Evolutionary conservation across 1,284 basidiomycete species (phyloP), one percentile per base, ranked within the genome.

Genomic region (Ceratobasidium sp.): DNA sequence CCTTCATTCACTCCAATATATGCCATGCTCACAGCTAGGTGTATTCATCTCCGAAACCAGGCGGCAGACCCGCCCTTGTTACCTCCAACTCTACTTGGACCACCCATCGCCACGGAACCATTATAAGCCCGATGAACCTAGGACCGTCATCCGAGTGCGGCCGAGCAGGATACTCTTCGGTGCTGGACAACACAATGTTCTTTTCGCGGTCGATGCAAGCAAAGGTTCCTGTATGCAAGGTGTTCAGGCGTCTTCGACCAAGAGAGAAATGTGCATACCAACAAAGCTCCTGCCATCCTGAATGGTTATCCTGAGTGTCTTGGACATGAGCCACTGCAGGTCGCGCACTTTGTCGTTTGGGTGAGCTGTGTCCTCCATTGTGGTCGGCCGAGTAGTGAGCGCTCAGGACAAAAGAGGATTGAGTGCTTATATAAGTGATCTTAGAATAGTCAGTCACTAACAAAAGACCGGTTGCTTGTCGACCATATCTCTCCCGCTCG

Each of bases 191-290:
- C 8, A 78, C 71, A 9, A 78, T 74, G 54, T 78, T 78, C 69
- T 75, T 76, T 63, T 77, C 64, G 29, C 76, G 74, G 62, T 78
- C 77, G 19, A 78, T 71, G 66, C 77, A 78, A n/a, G 76, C 75
- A 37, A 78, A 77, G 16, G 72, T 74, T 31, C 65, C 65, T 68
- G 34, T 9, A 22, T 39, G 24, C 65, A n/a, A 24, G 22, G 41
- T 49, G 13, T 56, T 59, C 51, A 43, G n/a, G 29, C 27, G 37
- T 37, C 11, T 14, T 3, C n/a, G 9, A 31, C 4, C 39, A 6
- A 27, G 56, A 11, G 16, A 22, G 14, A 65, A 29, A 27, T 14
- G 14, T 5, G 41, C 65, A 1, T 19, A 54, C 77, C 77, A 27
- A 78, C 58, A 41, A 78, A 78, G 51, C 74, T 51, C 22, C 77